Evolutionary conservation across 148 eudicot species (phyloP).

Genomic region (Talinum fruticosum): DNA sequence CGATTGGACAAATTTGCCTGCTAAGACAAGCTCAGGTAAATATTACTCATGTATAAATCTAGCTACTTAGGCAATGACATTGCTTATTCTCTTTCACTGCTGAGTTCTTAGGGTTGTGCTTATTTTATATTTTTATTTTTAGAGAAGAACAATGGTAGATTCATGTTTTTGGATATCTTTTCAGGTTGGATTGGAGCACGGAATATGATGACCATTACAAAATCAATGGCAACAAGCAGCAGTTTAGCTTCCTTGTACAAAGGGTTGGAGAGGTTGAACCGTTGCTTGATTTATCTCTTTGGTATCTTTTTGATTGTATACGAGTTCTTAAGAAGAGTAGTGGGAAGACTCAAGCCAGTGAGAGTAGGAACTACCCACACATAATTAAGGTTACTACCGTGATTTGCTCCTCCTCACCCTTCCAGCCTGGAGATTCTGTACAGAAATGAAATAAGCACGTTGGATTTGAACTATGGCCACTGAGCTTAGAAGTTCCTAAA

Average conservation of each 20-base stretch:
- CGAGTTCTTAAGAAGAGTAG: conserved; percentile 50
- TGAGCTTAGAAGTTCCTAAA: not conserved
- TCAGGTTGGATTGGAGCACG: conserved; percentile 48
- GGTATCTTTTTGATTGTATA: conserved; percentile 59
- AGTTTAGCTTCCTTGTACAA: conserved; percentile 34
- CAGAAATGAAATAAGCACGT: not conserved
- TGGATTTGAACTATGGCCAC: conserved; percentile 1
- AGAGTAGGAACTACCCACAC: conserved; percentile 52
- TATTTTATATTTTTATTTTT: not conserved
- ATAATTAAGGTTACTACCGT: conserved; percentile 16
- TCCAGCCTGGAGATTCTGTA: not conserved
- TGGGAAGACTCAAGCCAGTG: conserved; percentile 64
- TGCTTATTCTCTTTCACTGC: not conserved
- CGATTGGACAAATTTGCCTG: conserved; percentile 81
- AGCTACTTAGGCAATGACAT: not conserved
- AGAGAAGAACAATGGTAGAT: not conserved
- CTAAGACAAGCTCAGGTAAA: conserved; percentile 55
- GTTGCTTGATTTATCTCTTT: conserved; percentile 47
- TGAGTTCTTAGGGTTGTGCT: not conserved
- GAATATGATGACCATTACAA: conserved; percentile 32
- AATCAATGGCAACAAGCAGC: conserved; percentile 35
- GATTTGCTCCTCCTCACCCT: not conserved
- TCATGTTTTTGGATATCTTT: conserved; percentile 15
- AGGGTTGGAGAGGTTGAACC: conserved; percentile 38
- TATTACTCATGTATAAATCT: not conserved